Base-by-base conservation (phyloP, 2,329 filamentous ascomycete species). In the Dothistroma pini region DNA sequence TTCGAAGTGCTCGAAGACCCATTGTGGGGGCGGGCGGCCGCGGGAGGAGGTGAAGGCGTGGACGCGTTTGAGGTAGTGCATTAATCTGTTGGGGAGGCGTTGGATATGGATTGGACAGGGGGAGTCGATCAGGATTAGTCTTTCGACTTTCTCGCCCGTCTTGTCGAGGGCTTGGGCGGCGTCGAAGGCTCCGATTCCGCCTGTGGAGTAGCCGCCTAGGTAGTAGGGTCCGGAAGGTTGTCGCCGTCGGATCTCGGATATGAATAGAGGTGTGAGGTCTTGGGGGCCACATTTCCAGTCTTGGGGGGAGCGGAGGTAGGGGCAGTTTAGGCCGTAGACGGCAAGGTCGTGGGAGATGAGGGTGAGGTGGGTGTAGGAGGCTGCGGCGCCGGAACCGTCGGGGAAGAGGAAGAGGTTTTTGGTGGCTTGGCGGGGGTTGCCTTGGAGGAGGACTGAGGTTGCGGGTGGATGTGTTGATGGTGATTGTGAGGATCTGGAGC, bases 131-230 rank as follows among this genome's bases (percentile, higher is more conserved):
- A 73, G 59, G 12, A 74, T 54, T 7, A 74, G 61, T 1, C 54
- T 50, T 9, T 60, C 63, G 4, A 72, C 67, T n/a, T 57, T 59
- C 38, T 72, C 66, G 10, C 69, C 69, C 12, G 55, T 61, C 0
- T 35, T 44, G 7, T 59, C 38, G 1, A 74, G 66, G 16, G 61
- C 49, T 34, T 67, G 63, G 1, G 71, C 69, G 8, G 63, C 67
- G 9, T 69, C 68, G 54, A 63, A 90, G 38, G 88, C 88, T 60
- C 86, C 85, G 38, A 90, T 85, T 41, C 88, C 88, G 34, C 89
- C 89, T 0, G 87, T 87, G n/a, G 85, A 89, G 88, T 88, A 91
- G n/a, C 89, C 89, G 14, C 84, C 83, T 1, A 91, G 74, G 57
- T 81, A 81, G 75, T 89, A 90, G 0, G 87, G 87, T 0, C 79